These are phyloP conservation scores for Trametes villosa DNA, from an alignment of 768 basidiomycete species.

Conservation along the genomic window DNA sequence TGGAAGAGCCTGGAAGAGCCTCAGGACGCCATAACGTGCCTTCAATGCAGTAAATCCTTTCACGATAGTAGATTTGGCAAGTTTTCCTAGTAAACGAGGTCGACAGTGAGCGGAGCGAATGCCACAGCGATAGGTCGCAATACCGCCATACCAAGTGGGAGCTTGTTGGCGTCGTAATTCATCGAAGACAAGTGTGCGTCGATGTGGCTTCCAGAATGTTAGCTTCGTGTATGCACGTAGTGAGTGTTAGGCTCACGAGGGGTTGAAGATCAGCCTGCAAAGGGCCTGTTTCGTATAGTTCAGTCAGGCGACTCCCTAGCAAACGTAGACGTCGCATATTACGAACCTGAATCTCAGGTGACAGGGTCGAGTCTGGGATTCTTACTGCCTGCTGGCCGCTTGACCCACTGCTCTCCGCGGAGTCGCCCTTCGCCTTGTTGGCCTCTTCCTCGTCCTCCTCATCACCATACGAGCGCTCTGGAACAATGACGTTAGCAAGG, in stretches of 20 bases:
- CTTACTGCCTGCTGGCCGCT: slow-evolving; percentile 37
- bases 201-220: slow-evolving; percentile 44
- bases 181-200: slow-evolving; percentile 59
- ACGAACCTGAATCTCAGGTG: slow-evolving; percentile 49
- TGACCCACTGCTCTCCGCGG: slow-evolving; percentile 27
- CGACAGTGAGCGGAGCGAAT: not conserved
- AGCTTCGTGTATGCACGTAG: not conserved
- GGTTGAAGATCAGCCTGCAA: slow-evolving; percentile 59
- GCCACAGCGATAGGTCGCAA: not conserved
- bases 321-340: no score
- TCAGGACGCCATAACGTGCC: slow-evolving; percentile 40
- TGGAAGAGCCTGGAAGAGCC: no score
- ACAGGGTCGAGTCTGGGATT: slow-evolving; percentile 52
- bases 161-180: slow-evolving; percentile 69
- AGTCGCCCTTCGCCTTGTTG: slow-evolving; percentile 19
- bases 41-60: slow-evolving; percentile 63
- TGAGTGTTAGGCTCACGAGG: slow-evolving; percentile 47
- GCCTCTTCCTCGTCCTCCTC: slow-evolving; percentile 40
- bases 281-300: slow-evolving; percentile 39
- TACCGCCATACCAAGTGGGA: slow-evolving; percentile 51
- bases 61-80: slow-evolving; percentile 62
- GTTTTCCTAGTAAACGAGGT: slow-evolving; percentile 54
- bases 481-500: not conserved
- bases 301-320: not conserved
- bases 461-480: slow-evolving; percentile 19